Evolutionary conservation across 2,329 filamentous ascomycete species (phyloP), one percentile per base, ranked within the genome.

Genomic region (Hypoxylon sp.): DNA sequence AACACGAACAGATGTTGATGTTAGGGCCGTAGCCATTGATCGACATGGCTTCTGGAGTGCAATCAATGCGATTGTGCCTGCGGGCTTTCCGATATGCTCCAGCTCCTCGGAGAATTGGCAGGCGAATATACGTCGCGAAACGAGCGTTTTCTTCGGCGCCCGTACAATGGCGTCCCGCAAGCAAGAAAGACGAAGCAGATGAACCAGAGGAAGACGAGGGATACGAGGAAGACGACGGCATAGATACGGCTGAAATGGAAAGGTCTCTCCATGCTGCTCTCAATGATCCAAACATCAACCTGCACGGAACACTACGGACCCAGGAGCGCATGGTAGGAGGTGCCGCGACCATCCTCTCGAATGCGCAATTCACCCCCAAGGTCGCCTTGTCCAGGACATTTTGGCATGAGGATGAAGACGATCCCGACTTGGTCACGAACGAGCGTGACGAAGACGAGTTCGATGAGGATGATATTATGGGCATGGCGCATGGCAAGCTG

Each of bases 381-480:
- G 7, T 51, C 8, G 24, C 14, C 8, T 36, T 14, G n/a, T 49
- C 38, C 1, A 52, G 20, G 14, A 33, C 60, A 0, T 74, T 77
- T 62, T 77, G 74, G 75, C 61, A 64, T n/a, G 70, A 75, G 0
- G 73, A 73, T 0, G 74, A 75, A 60, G 46, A 70, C 4, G 75
- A 77, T 42, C 44, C 64, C 4, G 75, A 76, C 16, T 24, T 75
- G 20, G 38, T 77, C 12, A 59, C 61, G 2, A 70, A 74, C 3
- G 73, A 75, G 20, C 49, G 65, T 5, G 68, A 75, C 12, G 64
- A 71, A 24, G 84, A 88, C 59, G 85, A 89, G 69, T 92, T 91
- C 76, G 86, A 91, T 68, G 91, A 93, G 69, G 91, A 96, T 75
- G 93, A 97, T 77, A 91, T 99, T 64, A 91, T 91, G 63, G 88